Evolutionary conservation across 176 grass and related monocot species (phyloP).

Genomic region (Avena eriantha): DNA sequence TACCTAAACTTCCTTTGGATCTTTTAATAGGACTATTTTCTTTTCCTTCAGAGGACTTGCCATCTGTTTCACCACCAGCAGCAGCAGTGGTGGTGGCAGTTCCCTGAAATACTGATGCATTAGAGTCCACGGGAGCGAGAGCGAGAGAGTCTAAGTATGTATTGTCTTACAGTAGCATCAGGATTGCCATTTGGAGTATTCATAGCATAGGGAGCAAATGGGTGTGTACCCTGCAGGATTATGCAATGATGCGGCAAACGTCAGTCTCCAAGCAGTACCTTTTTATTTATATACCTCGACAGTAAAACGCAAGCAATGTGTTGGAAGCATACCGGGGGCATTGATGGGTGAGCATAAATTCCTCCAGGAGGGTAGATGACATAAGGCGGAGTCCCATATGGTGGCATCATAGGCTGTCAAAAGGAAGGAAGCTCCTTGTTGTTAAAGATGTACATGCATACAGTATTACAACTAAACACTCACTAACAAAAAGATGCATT

Average conservation of each 20-base stretch:
- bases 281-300: conserved; percentile 29
- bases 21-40: conserved; percentile 80
- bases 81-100: conserved; percentile 1
- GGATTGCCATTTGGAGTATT: conserved; percentile 71
- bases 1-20: conserved; percentile 97
- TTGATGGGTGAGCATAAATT: conserved; percentile 91
- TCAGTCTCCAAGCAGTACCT: conserved; percentile 34
- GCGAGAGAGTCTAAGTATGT: conserved; percentile 24
- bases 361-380: conserved; percentile 93
- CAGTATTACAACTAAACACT: not conserved
- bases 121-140: conserved; percentile 39
- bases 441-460: not conserved
- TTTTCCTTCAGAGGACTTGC: conserved; percentile 77
- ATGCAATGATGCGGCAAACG: conserved; percentile 32
- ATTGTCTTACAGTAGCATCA: conserved; percentile 76
- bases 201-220: conserved; percentile 81
- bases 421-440: conserved; percentile 7
- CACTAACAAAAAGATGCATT: conserved; percentile 13
- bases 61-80: conserved; percentile 65
- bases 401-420: conserved; percentile 83
- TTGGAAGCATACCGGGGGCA: conserved; percentile 71
- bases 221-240: conserved; percentile 71
- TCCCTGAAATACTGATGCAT: conserved; percentile 64
- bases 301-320: conserved; percentile 37
- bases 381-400: conserved; percentile 86